A percentile compares a stretch with the other conserved stretches of the same genome.
These are phyloP conservation scores for Saccharomycopsis schoenii DNA, from an alignment of 805 yeast species.

Conservation along the genomic window DNA sequence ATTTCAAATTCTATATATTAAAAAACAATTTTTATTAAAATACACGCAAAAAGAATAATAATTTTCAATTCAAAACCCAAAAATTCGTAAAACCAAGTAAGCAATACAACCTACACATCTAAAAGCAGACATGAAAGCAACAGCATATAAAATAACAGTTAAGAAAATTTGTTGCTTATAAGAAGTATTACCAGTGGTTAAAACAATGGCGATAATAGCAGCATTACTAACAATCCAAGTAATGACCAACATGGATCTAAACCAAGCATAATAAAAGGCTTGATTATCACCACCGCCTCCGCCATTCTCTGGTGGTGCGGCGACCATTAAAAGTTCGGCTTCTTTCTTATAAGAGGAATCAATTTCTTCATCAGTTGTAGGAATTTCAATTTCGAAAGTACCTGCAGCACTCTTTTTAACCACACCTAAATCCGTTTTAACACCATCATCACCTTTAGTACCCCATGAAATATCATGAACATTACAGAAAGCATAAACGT, in stretches of 20 bases:
- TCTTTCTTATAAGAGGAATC: slow-evolving; percentile 64
- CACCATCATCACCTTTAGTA: slow-evolving; percentile 73
- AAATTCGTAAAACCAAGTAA: slow-evolving; percentile 33
- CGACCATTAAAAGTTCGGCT: slow-evolving; percentile 44
- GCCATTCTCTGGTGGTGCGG: slow-evolving; percentile 27
- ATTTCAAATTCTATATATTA: not conserved
- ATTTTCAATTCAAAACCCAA: slow-evolving; percentile 2
- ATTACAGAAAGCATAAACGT: slow-evolving; percentile 92
- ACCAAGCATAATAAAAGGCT: slow-evolving; percentile 79
- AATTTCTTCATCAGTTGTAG: slow-evolving; percentile 69
- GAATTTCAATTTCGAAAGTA: slow-evolving; percentile 59
- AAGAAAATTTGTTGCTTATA: slow-evolving; percentile 55
- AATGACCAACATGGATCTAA: slow-evolving; percentile 82
- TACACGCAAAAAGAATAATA: not conserved
- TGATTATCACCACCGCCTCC: slow-evolving; percentile 27
- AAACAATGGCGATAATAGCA: slow-evolving; percentile 70
- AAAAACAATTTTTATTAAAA: not conserved
- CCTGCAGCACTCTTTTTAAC: slow-evolving; percentile 65
- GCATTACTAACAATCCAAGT: slow-evolving; percentile 85
- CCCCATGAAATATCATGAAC: slow-evolving; percentile 98
- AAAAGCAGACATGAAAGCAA: slow-evolving; percentile 80
- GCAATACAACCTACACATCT: slow-evolving; percentile 66
- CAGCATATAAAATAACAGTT: slow-evolving; percentile 84
- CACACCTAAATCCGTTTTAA: slow-evolving; percentile 53
- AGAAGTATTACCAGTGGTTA: slow-evolving; percentile 26